Evolutionary conservation across 2,329 filamentous ascomycete species (phyloP).

Genomic region (Neopestalotiopsis sp.): DNA sequence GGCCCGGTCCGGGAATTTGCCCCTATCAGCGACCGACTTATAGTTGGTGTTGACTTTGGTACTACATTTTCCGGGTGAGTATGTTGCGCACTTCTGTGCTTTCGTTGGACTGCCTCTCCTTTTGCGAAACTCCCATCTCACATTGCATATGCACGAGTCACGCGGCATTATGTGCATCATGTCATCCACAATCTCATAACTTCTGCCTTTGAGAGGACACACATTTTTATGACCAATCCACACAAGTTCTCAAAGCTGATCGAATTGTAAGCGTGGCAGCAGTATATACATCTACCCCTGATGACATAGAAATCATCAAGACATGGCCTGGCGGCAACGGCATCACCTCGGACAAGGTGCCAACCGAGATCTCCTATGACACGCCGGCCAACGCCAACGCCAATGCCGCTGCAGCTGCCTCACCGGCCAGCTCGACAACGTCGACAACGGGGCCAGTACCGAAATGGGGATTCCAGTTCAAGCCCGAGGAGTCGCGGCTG

Average conservation of each 20-base stretch:
- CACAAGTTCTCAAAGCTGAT: constrained; percentile 18
- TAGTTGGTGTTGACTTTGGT: constrained; percentile 83
- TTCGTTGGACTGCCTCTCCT: not conserved
- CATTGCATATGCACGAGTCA: too few species aligned
- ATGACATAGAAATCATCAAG: constrained; percentile 85
- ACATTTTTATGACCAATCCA: not conserved
- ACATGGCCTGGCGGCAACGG: constrained; percentile 84
- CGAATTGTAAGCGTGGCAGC: constrained; percentile 63
- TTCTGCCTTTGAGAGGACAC: not conserved
- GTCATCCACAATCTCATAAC: too few species aligned
- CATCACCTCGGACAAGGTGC: constrained; percentile 88
- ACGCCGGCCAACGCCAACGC: constrained; percentile 40
- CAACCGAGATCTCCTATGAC: constrained; percentile 76
- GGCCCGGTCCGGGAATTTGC: constrained; percentile 63
- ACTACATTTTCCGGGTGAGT: constrained; percentile 82
- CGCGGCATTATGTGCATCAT: too few species aligned
- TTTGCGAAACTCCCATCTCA: not conserved
- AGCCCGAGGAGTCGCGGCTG: constrained; percentile 75
- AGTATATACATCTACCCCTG: constrained; percentile 76
- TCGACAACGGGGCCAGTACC: constrained; percentile 52
- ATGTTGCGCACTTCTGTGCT: not conserved
- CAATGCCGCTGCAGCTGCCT: not conserved
- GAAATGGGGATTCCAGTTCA: constrained; percentile 86
- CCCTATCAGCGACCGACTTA: constrained; percentile 66
- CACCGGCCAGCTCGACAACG: constrained; percentile 19